Evolutionary conservation across 176 grass and related monocot genomes (phyloP).

Genomic region (Ananas comosus): DNA sequence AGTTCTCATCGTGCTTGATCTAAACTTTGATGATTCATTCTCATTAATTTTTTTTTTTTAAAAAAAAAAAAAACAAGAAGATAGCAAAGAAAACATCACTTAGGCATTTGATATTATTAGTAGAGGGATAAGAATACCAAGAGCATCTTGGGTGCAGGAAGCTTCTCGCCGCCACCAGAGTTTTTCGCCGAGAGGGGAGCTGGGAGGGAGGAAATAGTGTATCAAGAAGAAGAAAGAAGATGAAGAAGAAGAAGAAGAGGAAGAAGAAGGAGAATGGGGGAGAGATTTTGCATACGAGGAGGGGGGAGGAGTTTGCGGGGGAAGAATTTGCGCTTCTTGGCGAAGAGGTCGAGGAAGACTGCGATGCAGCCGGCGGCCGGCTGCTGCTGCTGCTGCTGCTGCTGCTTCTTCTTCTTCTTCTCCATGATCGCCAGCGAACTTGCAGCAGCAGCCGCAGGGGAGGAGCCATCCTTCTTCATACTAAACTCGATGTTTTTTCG

Average conservation of each 20-base stretch:
- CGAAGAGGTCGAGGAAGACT: neutral
- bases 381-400: neutral
- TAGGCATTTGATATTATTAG: neutral
- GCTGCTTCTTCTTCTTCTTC: slow-evolving; percentile 1
- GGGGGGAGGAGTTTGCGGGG: neutral
- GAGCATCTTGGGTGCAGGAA: neutral
- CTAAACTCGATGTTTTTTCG: neutral
- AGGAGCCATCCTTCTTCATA: neutral
- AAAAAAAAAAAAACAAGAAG: neutral
- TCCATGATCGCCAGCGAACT: neutral
- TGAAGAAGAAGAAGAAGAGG: neutral
- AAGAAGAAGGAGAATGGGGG: neutral
- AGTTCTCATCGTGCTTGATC: neutral
- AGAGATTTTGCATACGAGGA: neutral
- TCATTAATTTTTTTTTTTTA: neutral
- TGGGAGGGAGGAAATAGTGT: neutral
- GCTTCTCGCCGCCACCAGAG: neutral
- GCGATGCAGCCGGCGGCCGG: neutral
- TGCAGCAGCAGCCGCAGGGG: neutral
- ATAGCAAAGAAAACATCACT: neutral
- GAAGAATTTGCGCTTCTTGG: neutral
- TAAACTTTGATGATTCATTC: neutral
- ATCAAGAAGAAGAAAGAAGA: neutral
- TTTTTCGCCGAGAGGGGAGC: neutral
- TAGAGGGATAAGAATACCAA: neutral